Evolutionary conservation across 768 basidiomycete genomes (phyloP).

Genomic region (Gloeopeniophorella convolvens): DNA sequence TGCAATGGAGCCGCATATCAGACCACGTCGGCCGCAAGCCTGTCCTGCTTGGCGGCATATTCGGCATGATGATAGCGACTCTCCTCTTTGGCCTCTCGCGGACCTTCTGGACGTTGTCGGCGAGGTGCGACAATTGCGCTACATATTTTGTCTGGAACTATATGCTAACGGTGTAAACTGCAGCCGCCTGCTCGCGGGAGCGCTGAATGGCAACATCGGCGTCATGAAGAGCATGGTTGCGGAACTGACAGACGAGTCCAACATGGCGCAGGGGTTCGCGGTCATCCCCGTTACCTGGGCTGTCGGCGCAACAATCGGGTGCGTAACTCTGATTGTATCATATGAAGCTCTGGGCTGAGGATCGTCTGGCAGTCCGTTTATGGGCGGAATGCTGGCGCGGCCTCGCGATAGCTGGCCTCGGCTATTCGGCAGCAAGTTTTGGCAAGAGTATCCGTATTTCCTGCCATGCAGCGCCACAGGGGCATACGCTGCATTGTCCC

Average conservation of each 20-base stretch:
- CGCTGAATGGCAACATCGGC: slow-evolving; percentile 27
- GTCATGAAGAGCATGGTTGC: slow-evolving; percentile 71
- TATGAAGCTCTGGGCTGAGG: background rate
- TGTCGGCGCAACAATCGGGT: slow-evolving; percentile 10
- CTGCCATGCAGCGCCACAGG: slow-evolving; percentile 20
- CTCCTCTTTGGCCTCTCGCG: slow-evolving; percentile 32
- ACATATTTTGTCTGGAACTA: background rate
- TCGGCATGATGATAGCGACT: slow-evolving; percentile 30
- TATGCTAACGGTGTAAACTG: background rate
- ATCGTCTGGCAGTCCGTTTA: slow-evolving; percentile 10
- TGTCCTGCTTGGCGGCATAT: slow-evolving; percentile 33
- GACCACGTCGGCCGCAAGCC: slow-evolving; percentile 46
- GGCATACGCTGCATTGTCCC: slow-evolving; percentile 4
- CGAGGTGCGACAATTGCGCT: background rate
- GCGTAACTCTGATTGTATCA: background rate
- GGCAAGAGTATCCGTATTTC: slow-evolving; percentile 25
- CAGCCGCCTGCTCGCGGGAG: slow-evolving; percentile 9
- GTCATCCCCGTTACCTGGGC: slow-evolving; percentile 28
- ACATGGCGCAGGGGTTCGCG: slow-evolving; percentile 39
- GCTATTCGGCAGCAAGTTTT: slow-evolving; percentile 21
- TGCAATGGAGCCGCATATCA: slow-evolving; percentile 43
- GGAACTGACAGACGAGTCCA: slow-evolving; percentile 57
- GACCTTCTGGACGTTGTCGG: slow-evolving; percentile 29
- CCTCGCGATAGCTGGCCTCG: slow-evolving; percentile 22
- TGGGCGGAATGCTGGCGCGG: slow-evolving; percentile 24